Percentiles rank a stretch among this genome's conserved stretches.
These are phyloP conservation scores for Dinochytrium kinnereticum DNA, from an alignment of 371 early-diverging fungal genomes.

Conservation along the genomic window DNA sequence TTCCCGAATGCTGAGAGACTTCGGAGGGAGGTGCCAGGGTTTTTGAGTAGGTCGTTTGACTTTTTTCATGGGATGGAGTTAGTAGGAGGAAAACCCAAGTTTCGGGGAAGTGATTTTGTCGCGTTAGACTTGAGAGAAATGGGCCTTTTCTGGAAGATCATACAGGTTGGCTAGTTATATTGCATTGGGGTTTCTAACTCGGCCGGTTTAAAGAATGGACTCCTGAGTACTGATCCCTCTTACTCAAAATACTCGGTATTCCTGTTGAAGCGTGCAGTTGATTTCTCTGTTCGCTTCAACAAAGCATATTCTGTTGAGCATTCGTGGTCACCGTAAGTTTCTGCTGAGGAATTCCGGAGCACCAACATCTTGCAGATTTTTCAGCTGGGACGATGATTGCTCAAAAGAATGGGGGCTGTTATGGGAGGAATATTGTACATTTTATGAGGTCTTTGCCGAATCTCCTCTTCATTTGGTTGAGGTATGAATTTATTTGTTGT, in stretches of 20 bases:
- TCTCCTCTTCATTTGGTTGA: conserved; percentile 54
- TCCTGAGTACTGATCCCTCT: conserved; percentile 25
- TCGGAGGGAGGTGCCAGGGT: neutral
- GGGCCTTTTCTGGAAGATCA: conserved; percentile 25
- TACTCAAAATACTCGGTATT: conserved; percentile 36
- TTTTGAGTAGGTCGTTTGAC: neutral
- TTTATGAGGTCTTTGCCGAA: conserved; percentile 66
- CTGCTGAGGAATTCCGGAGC: neutral
- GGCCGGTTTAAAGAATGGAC: conserved; percentile 10
- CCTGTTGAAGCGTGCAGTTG: conserved; percentile 42
- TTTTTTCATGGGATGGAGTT: conserved; percentile 3
- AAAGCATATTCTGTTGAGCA: neutral
- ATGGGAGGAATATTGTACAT: conserved; percentile 66
- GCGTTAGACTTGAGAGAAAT: conserved; percentile 5
- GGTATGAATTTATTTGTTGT: neutral
- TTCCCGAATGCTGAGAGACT: neutral
- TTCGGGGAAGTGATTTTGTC: neutral
- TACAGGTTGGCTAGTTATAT: conserved; percentile 17
- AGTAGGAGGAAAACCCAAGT: neutral
- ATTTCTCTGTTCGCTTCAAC: conserved; percentile 27
- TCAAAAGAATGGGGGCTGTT: conserved; percentile 16
- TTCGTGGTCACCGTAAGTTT: conserved; percentile 8
- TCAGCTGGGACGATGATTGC: conserved; percentile 12
- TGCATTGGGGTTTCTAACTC: neutral
- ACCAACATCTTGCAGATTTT: conserved; percentile 1